phyloP scores from a whole-genome alignment of 768 basidiomycete species.

The Leccinum longicurvipes region DNA sequence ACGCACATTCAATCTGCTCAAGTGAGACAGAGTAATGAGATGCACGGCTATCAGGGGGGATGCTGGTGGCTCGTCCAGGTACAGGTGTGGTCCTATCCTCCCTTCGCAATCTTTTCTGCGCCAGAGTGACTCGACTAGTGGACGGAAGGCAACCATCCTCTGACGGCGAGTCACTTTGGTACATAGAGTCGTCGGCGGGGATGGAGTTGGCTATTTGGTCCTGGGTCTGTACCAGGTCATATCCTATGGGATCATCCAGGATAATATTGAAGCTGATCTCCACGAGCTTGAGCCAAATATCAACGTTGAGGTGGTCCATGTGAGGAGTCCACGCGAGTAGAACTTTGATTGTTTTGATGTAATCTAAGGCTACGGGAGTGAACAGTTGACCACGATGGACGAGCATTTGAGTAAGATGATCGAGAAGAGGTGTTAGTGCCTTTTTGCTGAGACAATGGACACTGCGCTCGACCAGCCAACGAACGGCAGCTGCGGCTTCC shows the following conservation, averaged over 20 bases:
- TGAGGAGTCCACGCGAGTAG: conserved; percentile 70
- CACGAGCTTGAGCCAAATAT: conserved; percentile 64
- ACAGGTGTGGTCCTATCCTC: conserved; percentile 23
- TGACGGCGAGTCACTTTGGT: conserved; percentile 31
- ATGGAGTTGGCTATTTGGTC: conserved; percentile 18
- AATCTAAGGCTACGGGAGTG: conserved; percentile 68
- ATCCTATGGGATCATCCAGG: conserved; percentile 53
- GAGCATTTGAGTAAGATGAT: conserved; percentile 62
- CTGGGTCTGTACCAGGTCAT: conserved; percentile 25
- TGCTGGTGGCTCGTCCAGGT: conserved; percentile 16
- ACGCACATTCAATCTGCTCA: conserved; percentile 72
- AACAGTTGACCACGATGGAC: conserved; percentile 52
- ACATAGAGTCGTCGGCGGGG: conserved; percentile 28
- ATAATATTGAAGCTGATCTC: conserved; percentile 76
- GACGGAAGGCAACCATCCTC: conserved; percentile 33
- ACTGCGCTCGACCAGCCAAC: conserved; percentile 69
- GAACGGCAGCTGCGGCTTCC: conserved; percentile 63
- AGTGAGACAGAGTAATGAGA: conserved; percentile 36
- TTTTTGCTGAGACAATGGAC: conserved; percentile 53
- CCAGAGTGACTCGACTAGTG: conserved; percentile 16
- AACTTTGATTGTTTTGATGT: conserved; percentile 70
- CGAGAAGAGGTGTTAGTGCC: conserved; percentile 53
- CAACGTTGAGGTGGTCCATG: conserved; percentile 66
- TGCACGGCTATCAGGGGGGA: conserved; percentile 20
- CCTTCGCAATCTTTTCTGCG: conserved; percentile 25